Evolutionary conservation across 768 basidiomycete genomes (phyloP).

Genomic region (Gelatoporia subvermispora): DNA sequence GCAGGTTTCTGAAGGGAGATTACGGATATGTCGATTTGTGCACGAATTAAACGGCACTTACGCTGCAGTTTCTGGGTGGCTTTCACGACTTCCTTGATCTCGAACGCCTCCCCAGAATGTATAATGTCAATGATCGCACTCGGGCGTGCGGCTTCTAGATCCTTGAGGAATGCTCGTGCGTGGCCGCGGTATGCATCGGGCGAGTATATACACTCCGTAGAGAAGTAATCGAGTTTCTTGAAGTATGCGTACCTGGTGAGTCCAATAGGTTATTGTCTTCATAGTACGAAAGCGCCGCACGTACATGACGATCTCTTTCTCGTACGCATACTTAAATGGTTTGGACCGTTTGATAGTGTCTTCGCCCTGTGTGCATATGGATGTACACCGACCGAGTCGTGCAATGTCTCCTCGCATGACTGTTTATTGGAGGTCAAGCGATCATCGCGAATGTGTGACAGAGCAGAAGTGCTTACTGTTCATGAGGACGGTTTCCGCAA

Average conservation of each 20-base stretch:
- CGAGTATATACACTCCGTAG: slow-evolving; percentile 98
- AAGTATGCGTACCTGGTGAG: slow-evolving; percentile 90
- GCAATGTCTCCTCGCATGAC: slow-evolving; percentile 99
- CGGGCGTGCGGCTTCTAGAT: slow-evolving; percentile 89
- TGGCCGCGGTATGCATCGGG: slow-evolving; percentile 98
- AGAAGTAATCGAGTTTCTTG: slow-evolving; percentile 98
- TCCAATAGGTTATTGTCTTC: not conserved
- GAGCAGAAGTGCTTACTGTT: slow-evolving; percentile 62
- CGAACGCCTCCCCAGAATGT: slow-evolving; percentile 91
- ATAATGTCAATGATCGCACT: slow-evolving; percentile 98
- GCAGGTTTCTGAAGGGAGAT: slow-evolving; percentile 67
- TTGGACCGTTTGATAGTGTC: slow-evolving; percentile 96
- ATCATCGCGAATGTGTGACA: slow-evolving; percentile 3
- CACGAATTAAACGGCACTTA: slow-evolving; percentile 35
- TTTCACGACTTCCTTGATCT: slow-evolving; percentile 80
- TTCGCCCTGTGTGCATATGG: slow-evolving; percentile 93
- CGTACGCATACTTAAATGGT: slow-evolving; percentile 99
- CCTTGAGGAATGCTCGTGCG: slow-evolving; percentile 90
- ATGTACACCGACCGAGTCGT: slow-evolving; percentile 86
- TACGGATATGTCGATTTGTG: no score
- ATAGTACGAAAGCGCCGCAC: slow-evolving; percentile 18
- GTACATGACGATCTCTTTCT: slow-evolving; percentile 99
- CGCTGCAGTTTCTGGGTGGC: slow-evolving; percentile 80
- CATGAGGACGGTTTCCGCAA: slow-evolving; percentile 98
- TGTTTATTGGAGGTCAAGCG: slow-evolving; percentile 27